Conservation (phyloP, 495 filamentous ascomycete species). For the Apodospora peruviana region DNA sequence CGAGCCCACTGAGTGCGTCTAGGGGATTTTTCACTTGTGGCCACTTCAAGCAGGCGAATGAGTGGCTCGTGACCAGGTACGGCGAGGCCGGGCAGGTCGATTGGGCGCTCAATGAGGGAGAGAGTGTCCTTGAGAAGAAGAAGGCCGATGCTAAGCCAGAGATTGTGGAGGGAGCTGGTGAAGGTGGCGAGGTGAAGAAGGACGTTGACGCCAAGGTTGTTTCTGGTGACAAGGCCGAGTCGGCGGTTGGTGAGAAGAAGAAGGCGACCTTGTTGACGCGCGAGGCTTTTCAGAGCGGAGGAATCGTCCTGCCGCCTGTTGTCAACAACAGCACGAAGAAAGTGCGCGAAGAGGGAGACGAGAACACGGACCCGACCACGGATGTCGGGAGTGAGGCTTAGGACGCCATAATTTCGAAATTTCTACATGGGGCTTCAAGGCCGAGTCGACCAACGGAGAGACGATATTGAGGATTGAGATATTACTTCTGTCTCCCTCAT, state of each 20-base stretch:
- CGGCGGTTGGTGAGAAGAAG: slow-evolving; percentile 8
- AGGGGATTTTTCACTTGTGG: slow-evolving; percentile 80
- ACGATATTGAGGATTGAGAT: too few species aligned
- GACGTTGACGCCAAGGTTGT: slow-evolving; percentile 13
- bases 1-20: slow-evolving; percentile 77
- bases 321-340: too few species aligned
- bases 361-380: too few species aligned
- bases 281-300: too few species aligned
- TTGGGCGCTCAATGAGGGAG: slow-evolving; percentile 59
- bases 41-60: slow-evolving; percentile 85
- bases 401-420: too few species aligned
- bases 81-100: slow-evolving; percentile 75
- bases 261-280: too few species aligned
- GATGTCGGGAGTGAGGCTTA: too few species aligned
- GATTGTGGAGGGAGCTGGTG: slow-evolving; percentile 8
- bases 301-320: too few species aligned
- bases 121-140: slow-evolving; percentile 15
- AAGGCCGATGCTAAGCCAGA: slow-evolving; percentile 3
- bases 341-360: too few species aligned
- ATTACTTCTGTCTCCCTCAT: too few species aligned
- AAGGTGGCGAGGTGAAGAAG: slow-evolving; percentile 3
- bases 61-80: slow-evolving; percentile 76
- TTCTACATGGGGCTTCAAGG: too few species aligned
- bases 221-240: slow-evolving; percentile 18
- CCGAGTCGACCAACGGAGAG: too few species aligned